Conservation (phyloP, 139 green algal genomes). For the Chlamydomonas sphaeroides region DNA sequence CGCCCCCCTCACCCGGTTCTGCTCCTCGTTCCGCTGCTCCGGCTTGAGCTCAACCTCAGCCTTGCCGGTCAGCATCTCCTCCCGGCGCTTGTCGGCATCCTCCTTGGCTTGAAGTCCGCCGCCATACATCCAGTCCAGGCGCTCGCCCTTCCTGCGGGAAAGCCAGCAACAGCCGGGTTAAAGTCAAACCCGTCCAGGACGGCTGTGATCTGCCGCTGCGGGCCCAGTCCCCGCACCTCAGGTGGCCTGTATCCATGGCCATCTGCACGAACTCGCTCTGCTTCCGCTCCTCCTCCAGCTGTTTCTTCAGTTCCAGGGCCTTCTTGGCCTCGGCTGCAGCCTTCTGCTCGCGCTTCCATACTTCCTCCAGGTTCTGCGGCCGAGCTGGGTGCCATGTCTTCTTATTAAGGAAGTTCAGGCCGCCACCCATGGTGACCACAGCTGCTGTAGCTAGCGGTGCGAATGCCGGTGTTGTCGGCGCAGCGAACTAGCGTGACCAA, state of each 20-base stretch:
- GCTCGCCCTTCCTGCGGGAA: conserved; percentile 60
- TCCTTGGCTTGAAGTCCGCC: conserved; percentile 78
- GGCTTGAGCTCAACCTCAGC: conserved; percentile 51
- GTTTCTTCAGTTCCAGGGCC: conserved; percentile 86
- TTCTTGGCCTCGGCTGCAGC: conserved; percentile 82
- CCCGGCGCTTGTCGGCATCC: conserved; percentile 74
- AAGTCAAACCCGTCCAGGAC: too few relatives aligned
- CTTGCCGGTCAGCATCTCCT: conserved; percentile 79
- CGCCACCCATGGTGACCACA: conserved; percentile 12
- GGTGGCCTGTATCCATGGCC: conserved; percentile 43
- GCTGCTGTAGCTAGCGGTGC: too few relatives aligned
- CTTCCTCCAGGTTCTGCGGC: conserved; percentile 81
- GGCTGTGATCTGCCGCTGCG: too few relatives aligned
- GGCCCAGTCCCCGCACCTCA: conserved; percentile 5
- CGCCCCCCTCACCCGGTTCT: conserved; percentile 14
- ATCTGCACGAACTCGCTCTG: conserved; percentile 79
- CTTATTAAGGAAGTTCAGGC: conserved; percentile 88
- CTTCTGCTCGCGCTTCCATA: conserved; percentile 94
- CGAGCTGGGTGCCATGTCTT: conserved; percentile 81
- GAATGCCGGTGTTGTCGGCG: too few relatives aligned
- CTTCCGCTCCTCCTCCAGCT: conserved; percentile 88
- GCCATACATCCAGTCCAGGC: conserved; percentile 98
- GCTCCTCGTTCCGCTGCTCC: conserved; percentile 30
- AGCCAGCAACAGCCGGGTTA: background rate
- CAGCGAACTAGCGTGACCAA: too few relatives aligned